Base-by-base conservation (phyloP, 305 asterid genomes). In the Fraxinus dipetala region DNA sequence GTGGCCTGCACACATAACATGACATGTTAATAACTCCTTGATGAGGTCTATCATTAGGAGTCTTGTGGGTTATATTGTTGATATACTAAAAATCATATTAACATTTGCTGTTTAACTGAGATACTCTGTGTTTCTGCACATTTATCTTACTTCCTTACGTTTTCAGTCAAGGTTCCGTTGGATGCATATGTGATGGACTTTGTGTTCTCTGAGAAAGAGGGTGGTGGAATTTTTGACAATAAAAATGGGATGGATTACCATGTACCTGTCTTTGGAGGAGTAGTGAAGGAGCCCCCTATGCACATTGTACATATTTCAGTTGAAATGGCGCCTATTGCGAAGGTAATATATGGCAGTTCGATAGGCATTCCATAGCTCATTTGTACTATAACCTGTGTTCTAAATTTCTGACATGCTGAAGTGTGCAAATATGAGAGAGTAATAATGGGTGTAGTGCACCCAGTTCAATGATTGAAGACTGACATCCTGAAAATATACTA, bases 251-350 rank as follows among this genome's bases (percentile, higher is more conserved):
- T 89, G 97, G 99, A 96, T 87, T 96, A 96, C 86, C 99, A 96
- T 87, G 84, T 95, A 81, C 99, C 98, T 48, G 98, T 96, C 24
- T 87, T 82, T 82, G 96, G 98, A 76, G 98, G 97, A 85, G 88
- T 91, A 61, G 86, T 82, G 65, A 92, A 91, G 89, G 99, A 96
- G 88, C 95, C 98, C 75, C 98, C 98, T 0, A 85, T 94, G 97
- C 97, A 96, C 84, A 92, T 96, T 86, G 98, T 96, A 77, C 99
- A 96, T 86, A 86, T 96, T 86, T 89, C 98, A 51, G 97, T 94
- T 61, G 99, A 96, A 91, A 94, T 96, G 99, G 99, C 99, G 7
- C 98, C 99, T 79, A 92, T 96, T 88, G 98, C 99, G 26, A 96
- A 96, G 99, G 99, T 92, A 86, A 76, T 79, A 70, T 76, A 72